Evolutionary conservation across 352 stramenopile species (phyloP), one percentile per base, ranked within the genome.

Genomic region (Thraustochytrium striatum): DNA sequence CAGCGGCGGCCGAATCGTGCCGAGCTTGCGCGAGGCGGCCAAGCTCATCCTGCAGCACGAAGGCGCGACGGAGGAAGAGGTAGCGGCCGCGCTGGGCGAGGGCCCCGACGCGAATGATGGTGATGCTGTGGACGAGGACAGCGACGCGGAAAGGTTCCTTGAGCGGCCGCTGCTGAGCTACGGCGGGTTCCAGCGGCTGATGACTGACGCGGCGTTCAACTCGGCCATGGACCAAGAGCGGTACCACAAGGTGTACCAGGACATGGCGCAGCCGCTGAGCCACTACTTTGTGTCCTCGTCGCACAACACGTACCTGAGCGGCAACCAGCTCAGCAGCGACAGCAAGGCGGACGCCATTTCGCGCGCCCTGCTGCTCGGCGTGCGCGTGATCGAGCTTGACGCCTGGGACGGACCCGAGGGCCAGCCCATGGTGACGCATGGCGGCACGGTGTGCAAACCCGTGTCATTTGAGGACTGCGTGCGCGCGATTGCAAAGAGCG

Each of bases 241-340:
- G 41, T 61, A 35, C 9, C 50, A 61, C 41, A 16, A 44, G 16
- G 70, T 84, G 43, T 81, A 86, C 73, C 83, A 87, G 61, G 84
- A 88, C 59, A 95, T 95, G 90, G 85, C 75, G 8, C 83, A 87
- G 57, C 90, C 90, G 16, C 78, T 96, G 36, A 90, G 85, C 25
- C 86, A 94, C 85, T 96, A 96, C 84, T 96, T 86, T 83, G 92
- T 94, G 53, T 90, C 91, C 53, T 91, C 87, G 5, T 89, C 83
- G 36, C 91, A 96, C 84, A 96, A 96, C 82, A 94, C 91, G 0
- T 96, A 96, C 79, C 83, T 95, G 35, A 90, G 90, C 57, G 90
- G 90, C 43, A 89, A 96, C 85, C 91, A 95, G 82, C 83, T 94
- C 5, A 90, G 81, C 39, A 88, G 85, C 9, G 72, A 85, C 38